A percentile compares a stretch with the other conserved stretches of the same genome.
Conservation (phyloP, 2,329 filamentous ascomycete species). For the Colletotrichum sp. region DNA sequence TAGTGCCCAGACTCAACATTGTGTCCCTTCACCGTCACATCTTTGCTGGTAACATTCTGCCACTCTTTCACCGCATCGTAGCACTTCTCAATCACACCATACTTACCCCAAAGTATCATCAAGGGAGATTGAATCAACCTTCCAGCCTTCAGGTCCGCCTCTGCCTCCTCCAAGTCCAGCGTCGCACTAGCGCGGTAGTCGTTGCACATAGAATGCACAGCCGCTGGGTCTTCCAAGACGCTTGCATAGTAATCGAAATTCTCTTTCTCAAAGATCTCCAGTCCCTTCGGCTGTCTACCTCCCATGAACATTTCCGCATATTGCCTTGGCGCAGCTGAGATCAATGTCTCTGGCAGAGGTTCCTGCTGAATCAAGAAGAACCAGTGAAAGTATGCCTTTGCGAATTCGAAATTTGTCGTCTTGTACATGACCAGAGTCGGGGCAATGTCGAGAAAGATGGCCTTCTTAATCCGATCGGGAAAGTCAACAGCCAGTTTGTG, state of each 20-base stretch:
- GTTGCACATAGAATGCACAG: constrained; percentile 56
- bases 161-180: constrained; percentile 56
- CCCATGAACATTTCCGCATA: constrained; percentile 50
- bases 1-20: constrained; percentile 54
- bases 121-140: constrained; percentile 51
- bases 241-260: constrained; percentile 46
- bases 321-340: constrained; percentile 38
- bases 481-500: constrained; percentile 59
- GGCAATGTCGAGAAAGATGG: constrained; percentile 57
- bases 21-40: constrained; percentile 41
- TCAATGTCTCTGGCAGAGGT: constrained; percentile 56
- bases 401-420: constrained; percentile 45
- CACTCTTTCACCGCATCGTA: constrained; percentile 58
- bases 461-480: constrained; percentile 41
- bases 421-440: constrained; percentile 61
- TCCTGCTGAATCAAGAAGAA: constrained; percentile 60
- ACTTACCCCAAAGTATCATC: constrained; percentile 54
- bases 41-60: constrained; percentile 46
- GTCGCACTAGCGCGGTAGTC: constrained; percentile 61
- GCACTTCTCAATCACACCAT: constrained; percentile 51
- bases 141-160: constrained; percentile 46
- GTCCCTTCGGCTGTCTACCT: constrained; percentile 38
- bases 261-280: constrained; percentile 36
- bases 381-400: constrained; percentile 62
- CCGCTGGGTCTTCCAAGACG: constrained; percentile 43